Conservation (phyloP, 441 rosid species). For the Sinapis alba region DNA sequence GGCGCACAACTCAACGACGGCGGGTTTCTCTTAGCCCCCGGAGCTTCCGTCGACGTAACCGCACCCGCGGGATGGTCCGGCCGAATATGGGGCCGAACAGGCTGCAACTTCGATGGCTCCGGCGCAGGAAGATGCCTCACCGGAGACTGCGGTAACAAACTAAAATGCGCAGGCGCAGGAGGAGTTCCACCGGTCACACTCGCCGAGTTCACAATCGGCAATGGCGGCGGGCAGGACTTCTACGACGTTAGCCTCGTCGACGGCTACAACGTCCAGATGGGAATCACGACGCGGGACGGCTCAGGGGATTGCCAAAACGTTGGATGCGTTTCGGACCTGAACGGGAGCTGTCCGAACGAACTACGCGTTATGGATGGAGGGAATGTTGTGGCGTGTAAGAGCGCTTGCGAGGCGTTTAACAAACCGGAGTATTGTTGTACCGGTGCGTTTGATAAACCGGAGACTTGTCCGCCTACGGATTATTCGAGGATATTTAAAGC, state of each 20-base stretch:
- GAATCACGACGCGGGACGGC: conserved; percentile 22
- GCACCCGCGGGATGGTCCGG: too few relatives aligned
- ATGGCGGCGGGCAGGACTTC: conserved; percentile 10
- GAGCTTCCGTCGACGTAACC: neutral
- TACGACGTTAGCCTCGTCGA: conserved; percentile 50
- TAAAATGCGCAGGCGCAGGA: conserved; percentile 40
- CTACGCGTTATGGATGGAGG: conserved; percentile 14
- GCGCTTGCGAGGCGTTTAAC: conserved; percentile 42
- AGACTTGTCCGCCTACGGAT: conserved; percentile 40
- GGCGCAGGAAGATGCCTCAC: conserved; percentile 42
- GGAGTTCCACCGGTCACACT: conserved; percentile 46
- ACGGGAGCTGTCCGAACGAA: conserved; percentile 34
- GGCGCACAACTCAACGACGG: conserved; percentile 33
- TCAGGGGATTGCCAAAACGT: conserved; percentile 25
- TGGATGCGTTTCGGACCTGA: conserved; percentile 39
- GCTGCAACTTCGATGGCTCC: conserved; percentile 36
- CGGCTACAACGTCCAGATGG: conserved; percentile 45
- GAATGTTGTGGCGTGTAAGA: conserved; percentile 44
- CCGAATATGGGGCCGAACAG: conserved; percentile 41
- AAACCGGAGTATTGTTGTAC: conserved; percentile 43
- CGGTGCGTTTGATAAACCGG: conserved; percentile 28
- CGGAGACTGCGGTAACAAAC: conserved; percentile 42
- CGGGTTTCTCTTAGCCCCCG: conserved; percentile 29
- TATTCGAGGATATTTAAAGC: conserved; percentile 41
- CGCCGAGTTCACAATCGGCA: conserved; percentile 41